phyloP scores from a whole-genome alignment of 345 rosid genomes.

The Atalantia buxifolia region DNA sequence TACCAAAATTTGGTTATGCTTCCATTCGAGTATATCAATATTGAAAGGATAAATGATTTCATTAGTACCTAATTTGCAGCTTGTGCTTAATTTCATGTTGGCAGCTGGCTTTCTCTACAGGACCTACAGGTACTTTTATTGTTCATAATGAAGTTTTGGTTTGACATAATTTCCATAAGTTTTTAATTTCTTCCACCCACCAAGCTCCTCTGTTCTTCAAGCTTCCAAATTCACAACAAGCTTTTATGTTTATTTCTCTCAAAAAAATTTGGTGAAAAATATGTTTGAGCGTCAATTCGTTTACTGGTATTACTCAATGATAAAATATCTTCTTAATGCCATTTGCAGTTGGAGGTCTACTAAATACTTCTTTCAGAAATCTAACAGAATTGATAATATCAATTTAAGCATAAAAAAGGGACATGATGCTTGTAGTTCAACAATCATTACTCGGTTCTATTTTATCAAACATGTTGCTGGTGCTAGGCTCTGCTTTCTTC shows the following conservation, averaged over 20 bases:
- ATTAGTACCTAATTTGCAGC: slow-evolving; percentile 2
- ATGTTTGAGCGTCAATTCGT: background rate
- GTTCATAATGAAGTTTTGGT: background rate
- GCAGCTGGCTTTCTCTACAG: slow-evolving; percentile 51
- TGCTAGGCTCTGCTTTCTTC: slow-evolving; percentile 55
- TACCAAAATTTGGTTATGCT: background rate
- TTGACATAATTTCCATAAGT: background rate
- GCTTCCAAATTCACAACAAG: background rate
- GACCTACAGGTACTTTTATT: slow-evolving; percentile 34
- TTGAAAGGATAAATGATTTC: background rate
- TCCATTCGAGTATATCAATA: background rate
- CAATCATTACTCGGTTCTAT: slow-evolving; percentile 52
- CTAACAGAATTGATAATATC: slow-evolving; percentile 58
- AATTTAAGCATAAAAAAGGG: slow-evolving; percentile 35
- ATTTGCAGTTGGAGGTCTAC: slow-evolving; percentile 48
- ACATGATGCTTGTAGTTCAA: slow-evolving; percentile 51
- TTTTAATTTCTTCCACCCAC: background rate
- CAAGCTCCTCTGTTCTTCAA: background rate
- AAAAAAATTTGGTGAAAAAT: background rate
- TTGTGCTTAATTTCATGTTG: slow-evolving; percentile 28
- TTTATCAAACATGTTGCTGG: slow-evolving; percentile 55
- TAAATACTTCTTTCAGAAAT: slow-evolving; percentile 51
- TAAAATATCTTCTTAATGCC: background rate
- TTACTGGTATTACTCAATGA: background rate
- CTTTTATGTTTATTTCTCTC: background rate